Evolutionary conservation across 176 grass and related monocot genomes (phyloP), one percentile per base, ranked within the genome.

Genomic region (Phoenix roebelenii): DNA sequence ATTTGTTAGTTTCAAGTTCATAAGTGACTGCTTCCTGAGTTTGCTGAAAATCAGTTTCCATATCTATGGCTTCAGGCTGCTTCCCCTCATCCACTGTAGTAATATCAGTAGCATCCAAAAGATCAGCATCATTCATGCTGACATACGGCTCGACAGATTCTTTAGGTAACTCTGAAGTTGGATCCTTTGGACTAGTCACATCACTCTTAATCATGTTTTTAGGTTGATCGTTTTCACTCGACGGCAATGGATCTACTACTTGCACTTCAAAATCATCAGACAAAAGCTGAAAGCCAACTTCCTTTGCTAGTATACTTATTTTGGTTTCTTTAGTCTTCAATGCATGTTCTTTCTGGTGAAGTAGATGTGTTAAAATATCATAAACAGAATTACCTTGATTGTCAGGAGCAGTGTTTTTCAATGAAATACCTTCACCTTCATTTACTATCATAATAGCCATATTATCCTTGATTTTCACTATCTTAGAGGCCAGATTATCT

Each of bases 371-470:
- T 57, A 96, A 49, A 72, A 87, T 78, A 77, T 96, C 83, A 56
- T 83, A 75, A 50, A 95, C 78, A 25, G 66, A 35, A 70, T 81
- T 72, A 50, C 54, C 29, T 7, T 64, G 24, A 72, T 52, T 64
- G 25, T 16, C 74, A 68, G 77, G 61, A 57, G 58, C 61, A 68
- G 53, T 70, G 70, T 51, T 72, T 84, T 52, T 60, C 1, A 81
- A 69, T 49, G 81, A 81, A 81, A 81, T 78, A 72, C 63, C 73
- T 54, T 84, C 80, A 65, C 80, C 86, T 56, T 90, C 76, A 65
- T 87, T 79, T 74, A 84, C 69, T 25, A 90, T 60, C 83, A 96
- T 87, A 55, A 87, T 66, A 65, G 81, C 73, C 65, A 85, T 87
- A 57, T 96, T 79, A 50, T 96, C 91, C 77, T 77, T 77, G 14